Base-by-base conservation (phyloP, 2,329 filamentous ascomycete species). In the Talaromyces rugulosus region DNA sequence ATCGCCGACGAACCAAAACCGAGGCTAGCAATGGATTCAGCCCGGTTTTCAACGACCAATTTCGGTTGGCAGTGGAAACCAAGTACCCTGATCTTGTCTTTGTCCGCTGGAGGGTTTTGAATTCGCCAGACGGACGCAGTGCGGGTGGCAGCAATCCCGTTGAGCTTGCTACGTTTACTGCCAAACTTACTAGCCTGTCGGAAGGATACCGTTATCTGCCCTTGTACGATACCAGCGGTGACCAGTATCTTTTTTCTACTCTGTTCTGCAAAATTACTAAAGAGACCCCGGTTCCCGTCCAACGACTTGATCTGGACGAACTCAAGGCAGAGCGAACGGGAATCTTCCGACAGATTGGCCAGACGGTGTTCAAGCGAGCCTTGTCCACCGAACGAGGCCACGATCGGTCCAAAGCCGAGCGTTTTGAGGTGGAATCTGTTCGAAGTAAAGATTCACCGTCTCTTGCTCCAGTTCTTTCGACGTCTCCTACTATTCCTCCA, bases 1-100 rank as follows among this genome's bases (percentile, higher is more conserved):
- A 93, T 66, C 89, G 89, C 68, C 87, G 88, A 66, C 89, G 90
- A 62, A 98, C 95, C 1, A 85, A 86, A 65, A 89, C 96, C 59
- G 87, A 94, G 33, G 86, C 85, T 64, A 90, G 91, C 74, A 98
- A 99, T 72, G 94, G 93, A 28, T 98, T 96, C 79, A 96, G 96
- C 73, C 95, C 95, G 1, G 82, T 88, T 60, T 99, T 96, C 76
- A 87, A 93, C 68, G 87, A 91, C 68, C 85, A 85, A 62, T 90
- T 94, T 77, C 86, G 86, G 64, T 89, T 97, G 75, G 88, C 87
- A 61, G 82, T 97, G 28, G 92, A 92, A 55, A 98, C 95, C n/a
- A 96, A 96, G 72, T 93, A 94, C 72, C 93, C 94, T 0, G 92
- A 95, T 69, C 82, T 99, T 33, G 89, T 98, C 62, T 98, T 98